Conservation (phyloP, 2,329 filamentous ascomycete genomes). For the Cercospora sesami region DNA sequence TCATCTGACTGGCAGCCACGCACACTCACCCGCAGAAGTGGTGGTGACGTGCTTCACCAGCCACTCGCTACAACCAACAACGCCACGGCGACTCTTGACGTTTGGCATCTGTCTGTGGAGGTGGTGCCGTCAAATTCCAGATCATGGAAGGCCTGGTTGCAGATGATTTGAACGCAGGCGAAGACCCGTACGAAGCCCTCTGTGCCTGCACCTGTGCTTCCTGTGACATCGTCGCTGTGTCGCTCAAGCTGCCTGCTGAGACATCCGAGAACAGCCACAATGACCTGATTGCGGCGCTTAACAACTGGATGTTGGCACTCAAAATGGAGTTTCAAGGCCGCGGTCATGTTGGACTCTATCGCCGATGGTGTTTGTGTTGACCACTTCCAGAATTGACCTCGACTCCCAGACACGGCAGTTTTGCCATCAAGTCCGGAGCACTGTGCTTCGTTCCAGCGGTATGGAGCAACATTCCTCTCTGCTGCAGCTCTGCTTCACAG, state of each 20-base stretch:
- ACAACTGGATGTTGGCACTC: neutral
- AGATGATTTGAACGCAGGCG: neutral
- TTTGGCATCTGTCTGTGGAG: neutral
- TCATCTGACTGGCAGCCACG: constrained; percentile 2
- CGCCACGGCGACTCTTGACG: neutral
- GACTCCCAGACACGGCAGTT: neutral
- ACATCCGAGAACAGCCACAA: neutral
- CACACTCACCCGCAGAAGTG: constrained; percentile 4
- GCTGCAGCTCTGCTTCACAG: neutral
- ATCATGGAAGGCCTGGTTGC: neutral
- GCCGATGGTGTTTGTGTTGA: neutral
- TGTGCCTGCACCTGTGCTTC: neutral
- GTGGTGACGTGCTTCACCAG: neutral
- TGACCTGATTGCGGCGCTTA: neutral
- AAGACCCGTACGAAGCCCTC: neutral
- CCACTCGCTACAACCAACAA: neutral
- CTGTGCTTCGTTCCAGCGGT: neutral
- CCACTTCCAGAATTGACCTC: neutral
- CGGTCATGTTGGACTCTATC: neutral
- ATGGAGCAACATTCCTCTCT: neutral
- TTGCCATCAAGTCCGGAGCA: neutral
- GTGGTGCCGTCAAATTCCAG: neutral
- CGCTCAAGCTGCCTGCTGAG: neutral
- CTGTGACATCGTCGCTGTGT: neutral
- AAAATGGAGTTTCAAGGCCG: neutral